Conservation (phyloP, 2,329 filamentous ascomycete species). For the Pseudogymnoascus sp. region DNA sequence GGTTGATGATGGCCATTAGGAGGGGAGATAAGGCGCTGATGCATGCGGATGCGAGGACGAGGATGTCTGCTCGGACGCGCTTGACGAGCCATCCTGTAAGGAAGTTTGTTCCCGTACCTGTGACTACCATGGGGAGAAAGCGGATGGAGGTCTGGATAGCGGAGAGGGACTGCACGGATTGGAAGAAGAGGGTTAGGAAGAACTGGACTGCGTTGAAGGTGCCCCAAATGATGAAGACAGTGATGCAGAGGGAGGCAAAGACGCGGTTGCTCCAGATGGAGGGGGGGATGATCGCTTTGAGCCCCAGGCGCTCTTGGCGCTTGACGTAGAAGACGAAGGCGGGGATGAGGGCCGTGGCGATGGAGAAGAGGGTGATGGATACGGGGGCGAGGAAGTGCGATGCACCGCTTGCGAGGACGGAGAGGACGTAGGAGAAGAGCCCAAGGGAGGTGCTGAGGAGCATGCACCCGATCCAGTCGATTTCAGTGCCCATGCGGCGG, state of each 20-base stretch:
- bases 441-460: conserved; percentile 42
- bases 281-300: conserved; percentile 33
- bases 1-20: conserved; percentile 41
- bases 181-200: conserved; percentile 27
- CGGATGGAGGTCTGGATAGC: conserved; percentile 30
- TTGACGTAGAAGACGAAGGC: conserved; percentile 26
- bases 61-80: conserved; percentile 37
- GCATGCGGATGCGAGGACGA: conserved; percentile 34
- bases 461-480: conserved; percentile 48
- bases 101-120: conserved; percentile 38
- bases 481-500: conserved; percentile 30
- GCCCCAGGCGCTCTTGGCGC: conserved; percentile 24
- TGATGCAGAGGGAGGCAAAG: conserved; percentile 31
- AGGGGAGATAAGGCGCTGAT: conserved; percentile 36
- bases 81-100: conserved; percentile 42
- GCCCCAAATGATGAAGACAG: conserved; percentile 32
- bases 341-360: conserved; percentile 27
- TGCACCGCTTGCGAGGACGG: conserved; percentile 18
- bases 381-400: conserved; percentile 18
- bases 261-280: conserved; percentile 30
- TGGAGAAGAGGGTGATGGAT: conserved; percentile 28
- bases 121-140: conserved; percentile 37
- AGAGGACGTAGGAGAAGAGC: conserved; percentile 42
- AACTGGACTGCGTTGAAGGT: conserved; percentile 28
- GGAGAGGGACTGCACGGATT: conserved; percentile 20